A percentile compares a stretch with the other conserved stretches of the same genome.
Conservation (phyloP, 495 filamentous ascomycete species). For the Neohortaea acidophila region DNA sequence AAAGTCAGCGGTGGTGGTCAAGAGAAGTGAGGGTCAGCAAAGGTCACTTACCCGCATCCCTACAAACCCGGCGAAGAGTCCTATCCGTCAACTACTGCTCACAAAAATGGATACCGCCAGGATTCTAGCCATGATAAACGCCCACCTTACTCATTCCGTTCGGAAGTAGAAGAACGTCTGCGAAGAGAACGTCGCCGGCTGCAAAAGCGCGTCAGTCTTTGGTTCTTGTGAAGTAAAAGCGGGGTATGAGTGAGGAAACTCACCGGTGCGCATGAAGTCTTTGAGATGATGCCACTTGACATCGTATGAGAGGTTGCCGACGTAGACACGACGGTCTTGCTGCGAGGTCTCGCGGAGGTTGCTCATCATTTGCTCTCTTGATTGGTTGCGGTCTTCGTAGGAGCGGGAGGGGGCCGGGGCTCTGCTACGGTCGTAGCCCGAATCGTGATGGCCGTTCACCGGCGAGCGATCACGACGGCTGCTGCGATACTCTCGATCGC, state of each 20-base stretch:
- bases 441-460: slow-evolving; percentile 57
- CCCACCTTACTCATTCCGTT: slow-evolving; percentile 99
- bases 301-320: slow-evolving; percentile 96
- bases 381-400: slow-evolving; percentile 68
- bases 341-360: slow-evolving; percentile 84
- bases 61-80: slow-evolving; percentile 79
- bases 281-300: slow-evolving; percentile 99
- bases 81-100: slow-evolving; percentile 99
- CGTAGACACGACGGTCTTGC: slow-evolving; percentile 97
- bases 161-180: slow-evolving; percentile 98
- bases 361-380: slow-evolving; percentile 92
- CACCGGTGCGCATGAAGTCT: slow-evolving; percentile 99
- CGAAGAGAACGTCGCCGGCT: slow-evolving; percentile 99
- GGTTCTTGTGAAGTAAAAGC: slow-evolving; percentile 1
- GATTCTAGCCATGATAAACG: slow-evolving; percentile 75
- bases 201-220: slow-evolving; percentile 14
- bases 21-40: not conserved
- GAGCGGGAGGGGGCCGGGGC: slow-evolving; percentile 51
- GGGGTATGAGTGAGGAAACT: slow-evolving; percentile 24
- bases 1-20: slow-evolving; percentile 16
- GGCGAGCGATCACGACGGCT: slow-evolving; percentile 70
- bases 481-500: slow-evolving; percentile 57
- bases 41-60: slow-evolving; percentile 90
- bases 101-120: slow-evolving; percentile 54
- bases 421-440: slow-evolving; percentile 48